Base-by-base conservation (phyloP, 2,329 filamentous ascomycete species). In the Scortechinia acanthostroma region DNA sequence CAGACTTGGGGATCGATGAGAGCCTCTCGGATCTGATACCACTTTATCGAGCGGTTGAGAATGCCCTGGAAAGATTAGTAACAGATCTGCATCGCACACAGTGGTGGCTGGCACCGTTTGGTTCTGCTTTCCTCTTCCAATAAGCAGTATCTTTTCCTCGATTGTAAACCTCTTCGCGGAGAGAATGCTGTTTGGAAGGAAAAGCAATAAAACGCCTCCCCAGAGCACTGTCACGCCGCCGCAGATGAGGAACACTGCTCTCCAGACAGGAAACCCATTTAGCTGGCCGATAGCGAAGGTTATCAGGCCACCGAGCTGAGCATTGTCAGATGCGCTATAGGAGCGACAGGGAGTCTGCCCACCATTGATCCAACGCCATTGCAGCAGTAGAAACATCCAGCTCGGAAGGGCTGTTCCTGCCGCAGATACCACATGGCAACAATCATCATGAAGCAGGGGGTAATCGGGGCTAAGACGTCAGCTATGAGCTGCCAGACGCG, bases 361-460 rank as follows among this genome's bases (percentile, higher is more conserved):
- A 58, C 20, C 55, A 66, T 64, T 2, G 58, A 57, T 2, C 64
- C 65, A 0, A 68, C 43, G 1, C 63, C 64, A 16, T 65, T 67
- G 46, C 58, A 66, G 46, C 60, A 59, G 47, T 66, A 67, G 50
- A 66, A 67, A 2, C 70, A 50, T 0, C 69, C 69, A 0, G 69
- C 69, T 0, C 70, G 62, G 20, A 71, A 62, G 0, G 70, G 70
- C 45, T 73, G 70, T 2, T 72, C 65, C 4, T 64, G 56, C 1
- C 67, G 61, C 0, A 58, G 60, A 51, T 72, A 74, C 69, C 70
- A 75, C 60, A 71, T 70, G 3, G 63, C 58, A 2, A 73, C 65
- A 23, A 73, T 68, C 59, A 74, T 64, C 64, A 73, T 72, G 44
- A 73, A 72, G 13, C 66, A 66, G 0, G 71, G 69, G 0, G 68